Base-by-base conservation (phyloP, 2,329 filamentous ascomycete genomes). In the Thelonectria rubi region DNA sequence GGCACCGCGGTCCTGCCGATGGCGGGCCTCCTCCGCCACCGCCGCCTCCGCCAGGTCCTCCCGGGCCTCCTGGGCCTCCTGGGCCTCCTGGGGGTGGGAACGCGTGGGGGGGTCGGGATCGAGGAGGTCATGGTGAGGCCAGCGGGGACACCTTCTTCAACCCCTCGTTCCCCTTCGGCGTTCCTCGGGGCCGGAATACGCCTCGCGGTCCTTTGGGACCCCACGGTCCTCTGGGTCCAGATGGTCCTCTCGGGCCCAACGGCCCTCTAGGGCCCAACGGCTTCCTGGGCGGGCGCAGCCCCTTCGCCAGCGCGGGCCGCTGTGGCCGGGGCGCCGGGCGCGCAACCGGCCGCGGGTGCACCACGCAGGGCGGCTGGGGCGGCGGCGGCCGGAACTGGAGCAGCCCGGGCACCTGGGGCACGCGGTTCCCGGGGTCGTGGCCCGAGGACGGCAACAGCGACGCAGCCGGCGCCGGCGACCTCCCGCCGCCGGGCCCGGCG, bases 361-460 rank as follows among this genome's bases (percentile, higher is more conserved):
- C 55, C 14, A 42, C 57, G 12, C 37, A 9, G 20, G 30, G 47
- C n/a, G 55, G 45, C 9, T 26, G 58, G 11, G 56, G 50, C 7
- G 50, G 56, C n/a, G n/a, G 10, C 42, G 54, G 39, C 11, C n/a
- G 34, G 3, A 37, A 37, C 9, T 26, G 58, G 11, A 50, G 50
- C 11, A 43, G 56, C 15, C 48, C 51, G 39, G 45, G 55, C 17
- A 21, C 40, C 48, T 48, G 51, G 21, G 26, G 49, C 20, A 32
- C 47, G 12, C 61, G 55, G 15, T 67, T 70, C 20, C 74, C 77
- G 0, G 76, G 76, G 7, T 72, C 75, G 6, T 79, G 76, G 78
- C 76, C 77, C 8, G 64, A 70, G 18, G 73, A 78, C n/a, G 54
- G 62, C 26, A 65, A 62, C 30, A n/a, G n/a, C n/a, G n/a, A n/a